These are phyloP conservation scores for Neonothopanus nambi DNA, from an alignment of 1,284 basidiomycete species.

Conservation along the genomic window DNA sequence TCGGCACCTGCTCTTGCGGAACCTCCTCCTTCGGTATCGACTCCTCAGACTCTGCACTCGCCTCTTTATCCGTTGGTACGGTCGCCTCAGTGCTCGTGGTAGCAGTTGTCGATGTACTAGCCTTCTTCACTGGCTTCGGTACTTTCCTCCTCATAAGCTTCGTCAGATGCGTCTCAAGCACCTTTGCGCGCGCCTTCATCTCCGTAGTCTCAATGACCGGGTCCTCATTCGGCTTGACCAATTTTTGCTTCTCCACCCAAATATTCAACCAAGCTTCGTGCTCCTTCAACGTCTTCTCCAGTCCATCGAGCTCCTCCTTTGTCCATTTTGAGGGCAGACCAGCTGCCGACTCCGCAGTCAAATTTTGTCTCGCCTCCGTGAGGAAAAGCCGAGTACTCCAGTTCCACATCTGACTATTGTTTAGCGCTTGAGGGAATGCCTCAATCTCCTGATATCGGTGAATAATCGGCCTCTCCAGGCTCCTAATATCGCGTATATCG, in stretches of 20 bases:
- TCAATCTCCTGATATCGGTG: conserved; percentile 87
- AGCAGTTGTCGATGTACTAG: conserved; percentile 34
- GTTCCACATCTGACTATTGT: conserved; percentile 80
- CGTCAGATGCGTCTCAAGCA: conserved; percentile 73
- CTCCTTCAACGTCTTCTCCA: conserved; percentile 75
- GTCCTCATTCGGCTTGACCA: conserved; percentile 71
- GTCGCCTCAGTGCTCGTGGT: conserved; percentile 1
- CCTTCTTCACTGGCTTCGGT: conserved; percentile 55
- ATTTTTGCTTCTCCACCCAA: conserved; percentile 79
- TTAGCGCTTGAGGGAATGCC: conserved; percentile 71
- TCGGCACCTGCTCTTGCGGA: conserved; percentile 14
- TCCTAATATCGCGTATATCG: conserved; percentile 46
- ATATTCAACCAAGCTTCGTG: conserved; percentile 81
- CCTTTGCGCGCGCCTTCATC: conserved; percentile 79
- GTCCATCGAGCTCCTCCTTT: conserved; percentile 72
- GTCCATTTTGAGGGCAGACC: conserved; percentile 78
- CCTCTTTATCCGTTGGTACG: neutral
- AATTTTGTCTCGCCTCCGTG: conserved; percentile 71
- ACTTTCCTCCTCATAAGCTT: conserved; percentile 66
- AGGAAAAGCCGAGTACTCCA: conserved; percentile 83
- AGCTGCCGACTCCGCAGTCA: conserved; percentile 57
- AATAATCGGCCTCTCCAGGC: conserved; percentile 80
- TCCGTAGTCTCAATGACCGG: conserved; percentile 81
- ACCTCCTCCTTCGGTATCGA: conserved; percentile 8
- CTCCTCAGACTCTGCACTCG: neutral